Base-by-base conservation (phyloP, 2,329 filamentous ascomycete species). In the Fusarium denticulatum region DNA sequence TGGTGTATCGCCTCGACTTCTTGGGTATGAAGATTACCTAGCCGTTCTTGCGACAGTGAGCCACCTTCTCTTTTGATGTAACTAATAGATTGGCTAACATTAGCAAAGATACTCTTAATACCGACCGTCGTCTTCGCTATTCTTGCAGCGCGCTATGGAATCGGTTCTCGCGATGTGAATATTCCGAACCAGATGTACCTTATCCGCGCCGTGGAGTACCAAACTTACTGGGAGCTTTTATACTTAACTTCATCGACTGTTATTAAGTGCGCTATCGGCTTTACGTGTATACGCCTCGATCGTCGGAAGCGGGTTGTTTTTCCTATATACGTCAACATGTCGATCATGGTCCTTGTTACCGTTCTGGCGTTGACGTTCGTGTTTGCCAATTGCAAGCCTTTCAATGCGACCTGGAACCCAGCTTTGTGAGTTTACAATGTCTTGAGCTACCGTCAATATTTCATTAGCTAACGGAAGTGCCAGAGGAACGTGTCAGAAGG, bases 281-380 rank as follows among this genome's bases (percentile, higher is more conserved):
- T 63, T 11, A 60, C 64, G 0, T 68, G 57, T 6, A 40, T 67
- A 36, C 64, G 66, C 1, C 32, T 69, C 6, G 64, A 69, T 4
- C 7, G 22, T 15, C 57, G 66, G 39, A 46, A 43, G 14, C 57
- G 57, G n/a, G 57, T 68, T 15, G 15, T 43, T 12, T 24, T 42
- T 7, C 64, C 66, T 8, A 68, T 69, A 16, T 69, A 26, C 6
- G 16, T 67, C 15, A 69, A 69, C 7, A 69, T 69, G 66, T 34
- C 28, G 4, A n/a, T 69, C 1, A 68, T 69, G 56, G 14, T 69
- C 11, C 56, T 62, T 6, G n/a, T 69, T 0, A 61, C 57, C 1
- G 9, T 68, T 1, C 39, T 68, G 2, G 64, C 66, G 0, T 18
- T 68, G 14, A 15, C 18, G 0, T 69, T 63, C 15, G 64, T 69